phyloP scores from a whole-genome alignment of 352 stramenopile genomes.

The Thraustochytrium striatum region DNA sequence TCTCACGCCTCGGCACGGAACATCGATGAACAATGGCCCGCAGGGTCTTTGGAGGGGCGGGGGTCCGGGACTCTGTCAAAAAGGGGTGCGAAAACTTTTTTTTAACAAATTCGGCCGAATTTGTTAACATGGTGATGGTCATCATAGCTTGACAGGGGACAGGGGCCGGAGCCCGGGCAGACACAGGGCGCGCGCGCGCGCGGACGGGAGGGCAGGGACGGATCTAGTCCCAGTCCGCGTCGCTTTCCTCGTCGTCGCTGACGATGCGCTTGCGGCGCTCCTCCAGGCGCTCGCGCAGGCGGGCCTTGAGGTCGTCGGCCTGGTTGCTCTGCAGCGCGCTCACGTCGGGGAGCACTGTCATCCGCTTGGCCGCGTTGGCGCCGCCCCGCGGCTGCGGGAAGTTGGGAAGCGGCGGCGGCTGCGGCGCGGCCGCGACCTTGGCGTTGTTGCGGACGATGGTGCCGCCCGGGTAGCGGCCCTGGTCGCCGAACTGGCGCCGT shows the following conservation, averaged over 20 bases:
- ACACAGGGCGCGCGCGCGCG: too few relatives aligned
- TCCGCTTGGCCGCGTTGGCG: neutral
- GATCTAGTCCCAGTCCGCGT: neutral
- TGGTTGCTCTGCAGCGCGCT: neutral
- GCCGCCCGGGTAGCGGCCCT: neutral
- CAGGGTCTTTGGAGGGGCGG: too few relatives aligned
- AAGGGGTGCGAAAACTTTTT: too few relatives aligned
- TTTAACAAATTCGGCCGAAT: too few relatives aligned
- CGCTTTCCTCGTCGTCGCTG: neutral
- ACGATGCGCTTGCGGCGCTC: neutral
- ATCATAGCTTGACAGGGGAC: too few relatives aligned
- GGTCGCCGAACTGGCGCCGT: neutral
- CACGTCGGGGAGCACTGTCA: neutral
- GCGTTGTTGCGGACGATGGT: neutral
- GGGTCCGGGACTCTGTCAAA: too few relatives aligned
- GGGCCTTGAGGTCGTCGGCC: neutral
- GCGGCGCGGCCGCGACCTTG: neutral
- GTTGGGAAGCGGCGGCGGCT: neutral
- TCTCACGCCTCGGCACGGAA: too few relatives aligned
- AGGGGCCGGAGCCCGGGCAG: too few relatives aligned
- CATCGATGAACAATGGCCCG: too few relatives aligned
- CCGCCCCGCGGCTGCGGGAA: neutral
- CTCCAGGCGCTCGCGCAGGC: neutral
- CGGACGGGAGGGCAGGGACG: too few relatives aligned
- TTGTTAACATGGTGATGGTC: too few relatives aligned